Conservation (phyloP, 164 flowering plant genomes). For the Dillenia turbinata region DNA sequence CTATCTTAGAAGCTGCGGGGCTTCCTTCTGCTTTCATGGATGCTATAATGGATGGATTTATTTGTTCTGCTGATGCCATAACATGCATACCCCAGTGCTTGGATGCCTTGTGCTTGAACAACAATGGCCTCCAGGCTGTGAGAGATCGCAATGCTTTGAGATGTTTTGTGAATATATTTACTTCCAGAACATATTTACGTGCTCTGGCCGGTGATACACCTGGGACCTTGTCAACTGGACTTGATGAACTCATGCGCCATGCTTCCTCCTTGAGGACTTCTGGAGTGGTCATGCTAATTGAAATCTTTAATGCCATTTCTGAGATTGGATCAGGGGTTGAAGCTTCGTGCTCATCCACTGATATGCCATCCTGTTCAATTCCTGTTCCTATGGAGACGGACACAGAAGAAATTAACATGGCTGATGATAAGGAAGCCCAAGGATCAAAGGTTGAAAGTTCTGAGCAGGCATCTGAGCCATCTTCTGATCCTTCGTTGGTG, state of each 20-base stretch:
- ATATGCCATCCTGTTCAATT: slow-evolving; percentile 27
- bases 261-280: slow-evolving; percentile 71
- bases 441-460: slow-evolving; percentile 31
- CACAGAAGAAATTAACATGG: slow-evolving; percentile 43
- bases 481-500: slow-evolving; percentile 40
- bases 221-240: slow-evolving; percentile 68
- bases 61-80: slow-evolving; percentile 84
- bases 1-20: slow-evolving; percentile 73
- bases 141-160: slow-evolving; percentile 77
- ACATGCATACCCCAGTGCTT: slow-evolving; percentile 88
- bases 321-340: slow-evolving; percentile 64
- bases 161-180: slow-evolving; percentile 87
- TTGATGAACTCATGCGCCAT: slow-evolving; percentile 95
- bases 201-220: slow-evolving; percentile 69
- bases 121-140: slow-evolving; percentile 85
- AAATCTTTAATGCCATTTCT: slow-evolving; percentile 55
- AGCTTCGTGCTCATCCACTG: slow-evolving; percentile 29
- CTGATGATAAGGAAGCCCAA: slow-evolving; percentile 38
- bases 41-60: slow-evolving; percentile 79
- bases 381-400: slow-evolving; percentile 91
- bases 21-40: slow-evolving; percentile 82
- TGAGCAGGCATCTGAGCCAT: slow-evolving; percentile 42
- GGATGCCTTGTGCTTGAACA: slow-evolving; percentile 88
- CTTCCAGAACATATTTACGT: slow-evolving; percentile 68
- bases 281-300: slow-evolving; percentile 84